Base-by-base conservation (phyloP, 192 early-diverging fungal genomes). In the Umbelopsis vinacea region DNA sequence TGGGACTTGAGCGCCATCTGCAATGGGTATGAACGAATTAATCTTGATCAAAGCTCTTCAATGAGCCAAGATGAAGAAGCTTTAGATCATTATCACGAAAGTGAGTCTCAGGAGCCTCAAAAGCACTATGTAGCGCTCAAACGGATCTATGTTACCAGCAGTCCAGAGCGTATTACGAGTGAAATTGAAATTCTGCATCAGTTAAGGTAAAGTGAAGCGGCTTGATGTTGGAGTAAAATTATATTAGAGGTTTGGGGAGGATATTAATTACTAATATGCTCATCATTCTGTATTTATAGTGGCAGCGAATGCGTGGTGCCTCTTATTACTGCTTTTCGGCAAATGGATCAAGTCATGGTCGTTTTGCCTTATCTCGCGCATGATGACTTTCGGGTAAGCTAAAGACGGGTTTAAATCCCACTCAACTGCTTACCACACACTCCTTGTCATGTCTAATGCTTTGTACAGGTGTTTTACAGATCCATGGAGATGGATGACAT, bases 281-380 rank as follows among this genome's bases (percentile, higher is more conserved):
- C 11, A 37, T 6, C 2, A 37, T 17, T 50, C 4, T 50, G 48
- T 19, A 38, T 37, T 37, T 4, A 7, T 70, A 91, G 89, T 37
- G 89, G 90, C 12, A 86, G 90, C 69, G 84, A 84, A 23, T 91
- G 89, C 67, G 87, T 98, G 43, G 89, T 91, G 1, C 91, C 89
- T 0, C 68, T 98, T 23, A 89, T 97, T 22, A 93, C 91, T 0
- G 93, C 92, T 0, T 82, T 91, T 71, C 88, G 97, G 40, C 79
- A 89, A 35, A 80, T 87, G 54, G 95, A 97, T 73, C 93, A 95
- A 74, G 91, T 98, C 0, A 82, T 93, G 29, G 84, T 92, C 0
- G 90, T 95, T 7, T 71, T 97, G 45, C 96, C 96, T 8, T 97
- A 92, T 72, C 94, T 95, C 74, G 79, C 87, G 47, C 90, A 95